Conservation (phyloP, 805 yeast genomes). For the Blastobotrys peoriensis region DNA sequence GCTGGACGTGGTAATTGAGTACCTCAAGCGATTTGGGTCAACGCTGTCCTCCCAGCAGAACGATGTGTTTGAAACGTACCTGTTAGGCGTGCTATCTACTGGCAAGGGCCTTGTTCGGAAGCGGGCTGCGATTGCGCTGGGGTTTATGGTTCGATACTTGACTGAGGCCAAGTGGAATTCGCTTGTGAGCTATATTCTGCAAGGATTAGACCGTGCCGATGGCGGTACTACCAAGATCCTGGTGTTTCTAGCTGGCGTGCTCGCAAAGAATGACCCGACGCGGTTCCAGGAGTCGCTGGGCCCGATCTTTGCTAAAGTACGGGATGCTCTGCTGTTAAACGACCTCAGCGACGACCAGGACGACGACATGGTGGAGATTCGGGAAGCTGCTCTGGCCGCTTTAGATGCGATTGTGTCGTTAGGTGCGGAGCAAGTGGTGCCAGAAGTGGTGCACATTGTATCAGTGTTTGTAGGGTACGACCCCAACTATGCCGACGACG, state of each 20-base stretch:
- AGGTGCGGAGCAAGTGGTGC: constrained; percentile 29
- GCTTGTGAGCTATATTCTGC: constrained; percentile 15
- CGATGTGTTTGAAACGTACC: constrained; percentile 20
- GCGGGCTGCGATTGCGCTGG: constrained; percentile 45
- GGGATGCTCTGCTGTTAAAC: constrained; percentile 24
- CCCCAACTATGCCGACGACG: constrained; percentile 37
- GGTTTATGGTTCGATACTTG: constrained; percentile 33
- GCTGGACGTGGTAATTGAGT: constrained; percentile 55
- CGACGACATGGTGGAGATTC: constrained; percentile 39
- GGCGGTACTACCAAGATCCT: constrained; percentile 1
- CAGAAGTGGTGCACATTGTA: constrained; percentile 28
- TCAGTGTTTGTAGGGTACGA: constrained; percentile 37
- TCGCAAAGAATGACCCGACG: constrained; percentile 23
- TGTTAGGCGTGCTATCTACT: constrained; percentile 33
- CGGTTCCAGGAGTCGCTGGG: constrained; percentile 10
- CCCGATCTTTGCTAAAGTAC: constrained; percentile 14
- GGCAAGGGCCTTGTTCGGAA: constrained; percentile 44
- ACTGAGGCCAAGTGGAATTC: constrained; percentile 23
- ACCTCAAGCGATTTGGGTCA: constrained; percentile 45
- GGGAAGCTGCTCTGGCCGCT: constrained; percentile 44
- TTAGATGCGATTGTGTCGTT: constrained; percentile 38
- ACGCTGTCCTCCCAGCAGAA: constrained; percentile 36
- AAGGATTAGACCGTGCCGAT: constrained; percentile 12
- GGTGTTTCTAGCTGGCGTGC: constrained; percentile 20
- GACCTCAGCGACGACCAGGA: constrained; percentile 22